These are phyloP conservation scores for Candida succiphila DNA, from an alignment of 805 yeast species.

Conservation along the genomic window DNA sequence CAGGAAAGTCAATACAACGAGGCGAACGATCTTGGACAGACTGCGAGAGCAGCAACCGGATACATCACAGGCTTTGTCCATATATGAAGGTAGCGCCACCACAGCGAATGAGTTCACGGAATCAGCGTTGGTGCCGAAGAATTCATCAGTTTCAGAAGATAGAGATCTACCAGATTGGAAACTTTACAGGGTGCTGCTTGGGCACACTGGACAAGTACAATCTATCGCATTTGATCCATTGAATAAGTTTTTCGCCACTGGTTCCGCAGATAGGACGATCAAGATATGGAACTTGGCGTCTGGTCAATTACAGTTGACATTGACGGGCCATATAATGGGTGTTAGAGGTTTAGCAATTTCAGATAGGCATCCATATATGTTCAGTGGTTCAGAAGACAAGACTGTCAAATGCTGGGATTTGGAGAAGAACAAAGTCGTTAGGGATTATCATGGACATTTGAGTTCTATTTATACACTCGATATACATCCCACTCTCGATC, in stretches of 20 bases:
- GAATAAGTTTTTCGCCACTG: constrained; percentile 87
- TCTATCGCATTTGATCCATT: constrained; percentile 77
- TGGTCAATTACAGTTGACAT: constrained; percentile 57
- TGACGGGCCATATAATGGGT: constrained; percentile 88
- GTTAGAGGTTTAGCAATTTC: constrained; percentile 73
- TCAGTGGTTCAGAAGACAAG: constrained; percentile 90
- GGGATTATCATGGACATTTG: constrained; percentile 91
- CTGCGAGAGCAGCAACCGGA: constrained; percentile 4
- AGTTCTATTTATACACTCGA: constrained; percentile 82
- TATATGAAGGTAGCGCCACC: not conserved
- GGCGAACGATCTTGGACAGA: constrained; percentile 11
- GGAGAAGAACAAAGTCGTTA: constrained; percentile 68
- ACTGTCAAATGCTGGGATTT: constrained; percentile 93
- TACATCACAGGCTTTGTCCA: not conserved
- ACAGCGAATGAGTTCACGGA: constrained; percentile 9
- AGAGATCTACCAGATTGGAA: constrained; percentile 60
- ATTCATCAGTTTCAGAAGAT: constrained; percentile 10
- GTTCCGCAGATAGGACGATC: constrained; percentile 80
- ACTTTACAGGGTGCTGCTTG: constrained; percentile 63
- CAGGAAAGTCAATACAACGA: constrained; percentile 1
- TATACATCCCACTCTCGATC: constrained; percentile 79
- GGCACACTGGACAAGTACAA: constrained; percentile 91
- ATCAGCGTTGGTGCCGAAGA: constrained; percentile 14
- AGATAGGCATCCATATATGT: constrained; percentile 73
- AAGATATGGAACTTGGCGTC: constrained; percentile 86